Base-by-base conservation (phyloP, 306 rosid species). In the Begonia fuchsioides region DNA sequence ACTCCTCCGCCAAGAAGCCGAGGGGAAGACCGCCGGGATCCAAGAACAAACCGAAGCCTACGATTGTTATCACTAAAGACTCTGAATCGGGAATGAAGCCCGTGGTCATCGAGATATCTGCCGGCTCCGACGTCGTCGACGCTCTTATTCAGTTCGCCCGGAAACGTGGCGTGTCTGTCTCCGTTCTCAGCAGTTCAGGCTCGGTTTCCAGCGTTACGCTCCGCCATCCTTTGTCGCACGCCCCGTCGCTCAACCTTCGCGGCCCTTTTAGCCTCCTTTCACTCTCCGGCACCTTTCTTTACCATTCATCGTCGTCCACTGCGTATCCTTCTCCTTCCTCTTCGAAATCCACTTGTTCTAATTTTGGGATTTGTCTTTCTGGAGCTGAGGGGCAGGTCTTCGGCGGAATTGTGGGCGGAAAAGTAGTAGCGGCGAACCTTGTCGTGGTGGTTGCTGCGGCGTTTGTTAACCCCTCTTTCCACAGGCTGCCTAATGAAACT, bases 21-120 rank as follows among this genome's bases (percentile, higher is more conserved):
- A 64, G 82, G 40, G 94, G 90, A 2, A 70, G 90, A 20, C 94
- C 90, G 3, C 75, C 57, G 2, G 90, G 94, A 0, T 77, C 94
- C 0, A 77, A 72, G 68, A 83, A 83, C 64, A 83, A 70, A 39
- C 86, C 86, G 0, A 74, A 75, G 38, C 58, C 72, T 9, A 78
- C 94, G 6, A 9, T 79, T 1, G 43, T 73, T 0, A 64, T 72
- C 35, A 57, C 53, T 26, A 57, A 66, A 4, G 74, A 68, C 4
- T 38, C 39, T 1, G 66, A 68, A 2, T 41, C 56, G 0, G 45
- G 58, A 32, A 38, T 70, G 46, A 71, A 53, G 11, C 59, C 81
- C 0, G 70, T 58, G 0, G 7, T 74, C 53, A 51, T 80, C 13
- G 78, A 76, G 50, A 67, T 86, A 16, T 44, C 78, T 13, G 17